Evolutionary conservation across 352 stramenopile species (phyloP), one percentile per base, ranked within the genome.

Genomic region (Pythium periplocum): DNA sequence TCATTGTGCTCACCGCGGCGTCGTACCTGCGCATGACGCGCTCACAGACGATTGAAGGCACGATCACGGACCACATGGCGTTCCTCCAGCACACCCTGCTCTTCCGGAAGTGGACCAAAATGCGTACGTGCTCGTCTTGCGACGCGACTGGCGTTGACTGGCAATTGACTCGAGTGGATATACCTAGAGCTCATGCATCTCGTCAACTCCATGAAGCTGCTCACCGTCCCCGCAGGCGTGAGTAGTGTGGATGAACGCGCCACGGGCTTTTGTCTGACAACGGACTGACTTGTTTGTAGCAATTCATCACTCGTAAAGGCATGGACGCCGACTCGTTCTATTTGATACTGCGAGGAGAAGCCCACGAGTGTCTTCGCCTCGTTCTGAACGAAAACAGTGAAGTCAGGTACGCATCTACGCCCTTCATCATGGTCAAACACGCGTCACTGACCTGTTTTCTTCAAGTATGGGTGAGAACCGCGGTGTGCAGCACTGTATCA

Each of bases 21-120:
- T 90, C 78, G 32, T 93, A 93, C 55, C 48, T 90, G 31, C 75
- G 83, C 32, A 89, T 93, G 75, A 93, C 83, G 17, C 77, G 79
- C 4, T 90, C 75, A 32, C 79, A 90, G 60, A 83, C 71, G 3
- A 90, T 87, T 42, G 79, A 90, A 51, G 83, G 83, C 46, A 86
- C 83, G 39, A 89, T 93, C 67, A 87, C 83, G 12, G 80, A 93
- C 62, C 78, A 89, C 56, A 93, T 93, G 17, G 67, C 77, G 11
- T 93, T 91, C 66, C 68, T 93, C 4, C 78, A 91, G 61, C 79
- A 89, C 68, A 73, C 83, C 52, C 62, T 84, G 41, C 64, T 91
- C 52, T 93, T 93, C 64, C 69, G 72, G 36, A 76, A 75, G 59
- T 93, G 80, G 83, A 77, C 68, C 32, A 93, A 93, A 51, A 93